Evolutionary conservation across 2,329 filamentous ascomycete species (phyloP).

Genomic region (Diaporthe destruens): DNA sequence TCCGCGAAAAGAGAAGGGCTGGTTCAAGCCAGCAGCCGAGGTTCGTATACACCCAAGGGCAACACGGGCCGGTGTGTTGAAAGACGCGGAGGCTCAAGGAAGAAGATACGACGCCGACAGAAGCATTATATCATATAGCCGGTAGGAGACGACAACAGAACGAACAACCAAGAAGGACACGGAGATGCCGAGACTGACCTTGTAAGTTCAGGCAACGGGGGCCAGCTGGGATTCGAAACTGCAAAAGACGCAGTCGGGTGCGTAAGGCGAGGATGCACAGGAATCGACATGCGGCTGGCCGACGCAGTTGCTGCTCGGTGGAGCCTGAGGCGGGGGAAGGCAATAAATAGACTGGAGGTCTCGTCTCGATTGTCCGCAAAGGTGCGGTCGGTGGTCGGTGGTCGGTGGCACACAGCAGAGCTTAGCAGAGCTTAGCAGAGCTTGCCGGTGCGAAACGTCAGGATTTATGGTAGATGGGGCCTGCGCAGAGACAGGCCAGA

Average conservation of each 20-base stretch:
- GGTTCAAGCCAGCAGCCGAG: neutral
- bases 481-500: neutral
- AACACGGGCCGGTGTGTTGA: neutral
- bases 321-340: neutral
- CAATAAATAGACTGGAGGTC: neutral
- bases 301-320: neutral
- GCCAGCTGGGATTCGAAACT: neutral
- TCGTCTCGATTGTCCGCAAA: no score
- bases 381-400: neutral
- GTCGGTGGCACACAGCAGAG: neutral
- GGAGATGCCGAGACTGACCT: constrained; percentile 5
- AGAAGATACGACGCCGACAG: neutral
- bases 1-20: no score
- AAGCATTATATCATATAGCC: neutral
- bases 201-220: neutral
- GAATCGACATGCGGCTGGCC: constrained; percentile 29
- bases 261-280: constrained; percentile 19
- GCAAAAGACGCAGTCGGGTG: neutral
- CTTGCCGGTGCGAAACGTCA: neutral
- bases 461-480: neutral
- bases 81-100: neutral
- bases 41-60: neutral
- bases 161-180: neutral
- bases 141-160: neutral
- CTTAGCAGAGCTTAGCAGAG: neutral